Conservation (phyloP, 768 basidiomycete species). For the Boletus vermiculosoides region DNA sequence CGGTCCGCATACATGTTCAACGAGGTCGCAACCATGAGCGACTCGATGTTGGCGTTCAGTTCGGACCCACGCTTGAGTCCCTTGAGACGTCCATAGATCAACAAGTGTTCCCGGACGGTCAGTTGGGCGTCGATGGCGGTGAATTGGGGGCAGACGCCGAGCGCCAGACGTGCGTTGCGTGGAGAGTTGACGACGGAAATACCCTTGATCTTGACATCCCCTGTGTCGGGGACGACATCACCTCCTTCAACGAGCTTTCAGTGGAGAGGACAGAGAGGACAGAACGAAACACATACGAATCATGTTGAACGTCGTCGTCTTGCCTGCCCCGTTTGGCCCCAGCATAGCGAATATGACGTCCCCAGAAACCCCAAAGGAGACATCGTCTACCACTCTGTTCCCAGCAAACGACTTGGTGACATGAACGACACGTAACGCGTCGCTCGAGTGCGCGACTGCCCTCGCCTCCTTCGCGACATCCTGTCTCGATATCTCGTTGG, state of each 20-base stretch:
- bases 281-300: constrained; percentile 51
- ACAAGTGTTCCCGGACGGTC: constrained; percentile 74
- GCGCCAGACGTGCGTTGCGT: constrained; percentile 58
- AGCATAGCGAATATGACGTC: constrained; percentile 71
- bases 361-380: constrained; percentile 62
- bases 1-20: constrained; percentile 62
- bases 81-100: constrained; percentile 71
- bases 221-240: constrained; percentile 62
- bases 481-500: constrained; percentile 29
- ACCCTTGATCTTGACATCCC: constrained; percentile 68
- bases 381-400: constrained; percentile 67
- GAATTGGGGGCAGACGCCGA: constrained; percentile 84
- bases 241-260: constrained; percentile 46
- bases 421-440: constrained; percentile 60
- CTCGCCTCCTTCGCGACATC: constrained; percentile 59
- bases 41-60: constrained; percentile 51
- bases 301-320: constrained; percentile 79
- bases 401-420: constrained; percentile 60
- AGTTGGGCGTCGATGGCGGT: constrained; percentile 78
- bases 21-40: constrained; percentile 58
- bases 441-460: constrained; percentile 45
- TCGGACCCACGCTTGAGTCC: constrained; percentile 54
- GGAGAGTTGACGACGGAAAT: constrained; percentile 65
- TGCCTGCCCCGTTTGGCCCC: constrained; percentile 83
- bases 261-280: not conserved